A percentile compares a stretch with the other conserved stretches of the same genome.
Evolutionary conservation across 805 yeast species (phyloP).

Genomic region (Lachancea meyersii): DNA sequence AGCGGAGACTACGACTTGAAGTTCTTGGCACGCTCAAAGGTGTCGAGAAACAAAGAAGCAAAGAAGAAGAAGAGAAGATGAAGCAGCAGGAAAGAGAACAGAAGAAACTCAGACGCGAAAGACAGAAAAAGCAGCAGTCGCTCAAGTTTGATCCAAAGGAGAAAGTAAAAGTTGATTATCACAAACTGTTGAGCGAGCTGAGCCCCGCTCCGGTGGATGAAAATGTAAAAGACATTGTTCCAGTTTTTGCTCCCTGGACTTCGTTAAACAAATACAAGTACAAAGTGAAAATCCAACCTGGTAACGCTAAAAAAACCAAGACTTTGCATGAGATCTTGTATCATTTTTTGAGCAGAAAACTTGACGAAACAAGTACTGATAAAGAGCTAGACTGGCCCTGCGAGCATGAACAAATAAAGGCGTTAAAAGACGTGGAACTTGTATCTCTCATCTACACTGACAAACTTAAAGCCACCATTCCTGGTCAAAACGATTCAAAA

Average conservation of each 20-base stretch:
- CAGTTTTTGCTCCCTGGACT: constrained; percentile 91
- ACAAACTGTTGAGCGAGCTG: constrained; percentile 37
- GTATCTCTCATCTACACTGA: constrained; percentile 63
- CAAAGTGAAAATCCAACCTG: constrained; percentile 77
- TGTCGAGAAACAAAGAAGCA: constrained; percentile 34
- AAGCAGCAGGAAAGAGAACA: constrained; percentile 33
- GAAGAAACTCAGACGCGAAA: constrained; percentile 34
- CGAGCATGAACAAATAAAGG: constrained; percentile 52
- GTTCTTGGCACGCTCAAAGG: constrained; percentile 78
- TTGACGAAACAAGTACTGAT: constrained; percentile 40
- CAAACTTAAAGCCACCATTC: constrained; percentile 58
- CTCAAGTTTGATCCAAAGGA: constrained; percentile 32
- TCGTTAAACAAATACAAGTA: constrained; percentile 68
- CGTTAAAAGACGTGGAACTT: constrained; percentile 58
- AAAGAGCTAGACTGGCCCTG: constrained; percentile 62
- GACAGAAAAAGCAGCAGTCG: constrained; percentile 35
- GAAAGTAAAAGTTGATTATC: constrained; percentile 41
- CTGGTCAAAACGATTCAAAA: constrained; percentile 39
- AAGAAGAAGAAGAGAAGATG: constrained; percentile 31
- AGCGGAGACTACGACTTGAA: constrained; percentile 64
- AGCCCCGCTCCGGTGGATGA: constrained; percentile 28
- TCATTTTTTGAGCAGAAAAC: constrained; percentile 46
- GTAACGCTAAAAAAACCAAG: constrained; percentile 79
- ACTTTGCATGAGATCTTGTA: constrained; percentile 64
- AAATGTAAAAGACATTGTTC: constrained; percentile 64